Evolutionary conservation across 495 filamentous ascomycete species (phyloP).

Genomic region (Penicillium pancosmium): DNA sequence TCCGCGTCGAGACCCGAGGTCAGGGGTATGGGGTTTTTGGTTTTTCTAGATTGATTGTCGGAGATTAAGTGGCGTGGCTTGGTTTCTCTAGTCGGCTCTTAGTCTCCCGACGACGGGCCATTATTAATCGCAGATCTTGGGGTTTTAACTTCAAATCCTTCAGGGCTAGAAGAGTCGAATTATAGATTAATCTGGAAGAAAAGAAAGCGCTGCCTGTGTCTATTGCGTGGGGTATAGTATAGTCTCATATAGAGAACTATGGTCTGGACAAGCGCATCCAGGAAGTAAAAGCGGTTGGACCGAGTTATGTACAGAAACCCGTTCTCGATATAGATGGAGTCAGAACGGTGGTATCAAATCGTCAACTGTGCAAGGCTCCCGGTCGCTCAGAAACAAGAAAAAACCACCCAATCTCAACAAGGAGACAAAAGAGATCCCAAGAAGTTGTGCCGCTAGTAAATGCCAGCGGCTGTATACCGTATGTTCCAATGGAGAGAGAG

Average conservation of each 20-base stretch:
- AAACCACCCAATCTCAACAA: conserved; percentile 4
- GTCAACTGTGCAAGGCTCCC: conserved; percentile 15
- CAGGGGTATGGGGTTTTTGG: not conserved
- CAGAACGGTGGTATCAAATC: not conserved
- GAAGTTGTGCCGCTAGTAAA: not conserved
- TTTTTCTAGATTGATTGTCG: not conserved
- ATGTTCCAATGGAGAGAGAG: not conserved
- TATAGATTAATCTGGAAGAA: not conserved
- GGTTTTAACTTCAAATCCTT: not conserved
- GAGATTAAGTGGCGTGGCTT: conserved; percentile 7
- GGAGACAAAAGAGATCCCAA: not conserved
- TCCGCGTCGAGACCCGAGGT: not conserved
- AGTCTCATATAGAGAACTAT: conserved; percentile 2
- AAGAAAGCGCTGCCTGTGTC: conserved; percentile 1
- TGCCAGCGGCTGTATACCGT: not conserved
- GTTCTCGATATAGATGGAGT: not conserved
- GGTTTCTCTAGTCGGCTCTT: not conserved
- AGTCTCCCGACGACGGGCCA: not conserved
- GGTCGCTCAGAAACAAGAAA: conserved; percentile 17
- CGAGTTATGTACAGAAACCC: not conserved
- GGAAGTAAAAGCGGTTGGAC: not conserved
- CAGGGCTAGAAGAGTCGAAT: not conserved
- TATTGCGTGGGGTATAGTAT: conserved; percentile 6
- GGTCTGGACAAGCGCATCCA: conserved; percentile 1
- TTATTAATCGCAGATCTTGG: not conserved